Percentiles rank a stretch among this genome's conserved stretches.
phyloP scores from a whole-genome alignment of 2,329 filamentous ascomycete genomes.

The Aspergillus ruber region DNA sequence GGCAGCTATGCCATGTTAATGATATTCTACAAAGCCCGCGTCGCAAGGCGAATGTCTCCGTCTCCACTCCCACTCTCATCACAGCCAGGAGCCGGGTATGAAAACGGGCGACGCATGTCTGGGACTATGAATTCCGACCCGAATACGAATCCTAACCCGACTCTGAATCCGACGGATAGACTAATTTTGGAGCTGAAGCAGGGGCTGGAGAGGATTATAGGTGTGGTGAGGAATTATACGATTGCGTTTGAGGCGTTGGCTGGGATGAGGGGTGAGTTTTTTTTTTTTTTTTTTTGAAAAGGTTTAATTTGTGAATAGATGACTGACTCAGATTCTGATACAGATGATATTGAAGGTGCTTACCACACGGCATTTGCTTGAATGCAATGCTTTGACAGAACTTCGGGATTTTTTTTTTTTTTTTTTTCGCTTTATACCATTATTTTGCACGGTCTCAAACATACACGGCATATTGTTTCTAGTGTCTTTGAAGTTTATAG shows the following conservation, averaged over 20 bases:
- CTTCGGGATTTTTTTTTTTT: no score
- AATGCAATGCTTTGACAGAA: slow-evolving; percentile 5
- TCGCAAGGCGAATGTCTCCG: slow-evolving; percentile 26
- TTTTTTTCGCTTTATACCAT: neutral
- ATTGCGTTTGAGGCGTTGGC: slow-evolving; percentile 38
- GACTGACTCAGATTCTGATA: slow-evolving; percentile 3
- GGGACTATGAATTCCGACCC: slow-evolving; percentile 6
- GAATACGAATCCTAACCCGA: slow-evolving; percentile 12
- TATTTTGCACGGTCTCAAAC: no score
- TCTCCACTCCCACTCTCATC: no score
- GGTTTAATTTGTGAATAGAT: no score
- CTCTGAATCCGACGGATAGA: slow-evolving; percentile 21
- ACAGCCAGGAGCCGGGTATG: neutral
- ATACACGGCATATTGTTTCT: no score
- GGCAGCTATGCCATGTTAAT: slow-evolving; percentile 43
- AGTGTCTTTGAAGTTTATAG: no score
- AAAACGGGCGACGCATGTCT: neutral
- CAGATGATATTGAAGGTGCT: slow-evolving; percentile 40
- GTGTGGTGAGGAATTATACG: slow-evolving; percentile 34
- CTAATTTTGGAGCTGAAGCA: slow-evolving; percentile 31
- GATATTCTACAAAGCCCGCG: slow-evolving; percentile 38
- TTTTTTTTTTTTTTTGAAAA: neutral
- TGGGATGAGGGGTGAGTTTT: slow-evolving; percentile 37
- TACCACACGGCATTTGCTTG: slow-evolving; percentile 36
- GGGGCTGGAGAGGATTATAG: slow-evolving; percentile 33